These are phyloP conservation scores for Phytopythium sindhum DNA, from an alignment of 352 stramenopile species.

Conservation along the genomic window DNA sequence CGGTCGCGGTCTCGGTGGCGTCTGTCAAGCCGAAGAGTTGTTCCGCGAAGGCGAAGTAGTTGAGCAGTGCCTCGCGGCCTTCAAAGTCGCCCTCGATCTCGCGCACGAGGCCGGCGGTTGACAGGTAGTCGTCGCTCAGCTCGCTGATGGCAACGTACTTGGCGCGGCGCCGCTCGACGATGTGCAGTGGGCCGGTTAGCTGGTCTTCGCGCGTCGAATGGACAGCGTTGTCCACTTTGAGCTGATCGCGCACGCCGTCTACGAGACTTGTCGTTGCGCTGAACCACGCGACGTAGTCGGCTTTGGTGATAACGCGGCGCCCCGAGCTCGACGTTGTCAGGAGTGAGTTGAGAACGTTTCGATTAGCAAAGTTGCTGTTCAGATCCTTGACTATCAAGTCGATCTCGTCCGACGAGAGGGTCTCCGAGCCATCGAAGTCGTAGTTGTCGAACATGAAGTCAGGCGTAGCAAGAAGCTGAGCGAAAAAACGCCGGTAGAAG, in stretches of 20 bases:
- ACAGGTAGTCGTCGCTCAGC: constrained; percentile 89
- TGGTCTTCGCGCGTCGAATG: constrained; percentile 91
- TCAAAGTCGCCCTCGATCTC: constrained; percentile 84
- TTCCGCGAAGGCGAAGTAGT: constrained; percentile 70
- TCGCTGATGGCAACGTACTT: constrained; percentile 94
- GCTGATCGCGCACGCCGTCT: constrained; percentile 38
- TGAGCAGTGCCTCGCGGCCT: constrained; percentile 62
- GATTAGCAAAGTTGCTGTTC: constrained; percentile 38
- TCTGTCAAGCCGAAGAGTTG: constrained; percentile 62
- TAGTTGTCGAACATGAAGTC: constrained; percentile 71
- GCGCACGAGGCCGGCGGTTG: constrained; percentile 60
- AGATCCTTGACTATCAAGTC: constrained; percentile 68
- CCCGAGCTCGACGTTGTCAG: constrained; percentile 19
- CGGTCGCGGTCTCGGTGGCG: constrained; percentile 12
- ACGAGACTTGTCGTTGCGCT: constrained; percentile 63
- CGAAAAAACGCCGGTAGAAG: constrained; percentile 66
- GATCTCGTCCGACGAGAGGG: constrained; percentile 59
- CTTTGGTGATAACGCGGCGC: constrained; percentile 38
- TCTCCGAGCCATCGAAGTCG: constrained; percentile 60
- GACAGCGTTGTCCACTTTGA: constrained; percentile 92
- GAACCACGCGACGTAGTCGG: constrained; percentile 55
- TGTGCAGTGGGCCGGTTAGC: constrained; percentile 80
- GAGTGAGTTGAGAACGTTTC: constrained; percentile 31
- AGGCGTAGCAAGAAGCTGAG: constrained; percentile 33
- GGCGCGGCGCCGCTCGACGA: constrained; percentile 88